These are phyloP conservation scores for Hyphopichia khmerensis DNA, from an alignment of 1,139 yeast species.

Conservation along the genomic window DNA sequence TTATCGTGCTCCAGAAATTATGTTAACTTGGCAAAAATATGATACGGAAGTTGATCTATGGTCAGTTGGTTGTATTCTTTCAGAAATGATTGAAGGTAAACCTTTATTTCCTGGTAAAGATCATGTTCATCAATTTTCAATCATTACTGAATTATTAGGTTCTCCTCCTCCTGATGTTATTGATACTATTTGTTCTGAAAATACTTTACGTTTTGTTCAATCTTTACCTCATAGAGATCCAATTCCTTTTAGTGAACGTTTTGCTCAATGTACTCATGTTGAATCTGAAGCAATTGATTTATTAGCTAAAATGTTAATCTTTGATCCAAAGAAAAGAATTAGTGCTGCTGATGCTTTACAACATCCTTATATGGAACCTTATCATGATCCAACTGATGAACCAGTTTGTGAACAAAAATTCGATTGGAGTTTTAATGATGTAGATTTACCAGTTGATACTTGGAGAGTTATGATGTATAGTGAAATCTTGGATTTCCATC, in stretches of 20 bases:
- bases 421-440: constrained; percentile 98
- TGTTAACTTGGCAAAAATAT: constrained; percentile 99
- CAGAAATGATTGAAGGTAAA: constrained; percentile 99
- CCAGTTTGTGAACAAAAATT: constrained; percentile 91
- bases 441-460: constrained; percentile 94
- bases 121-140: constrained; percentile 96
- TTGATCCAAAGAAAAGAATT: constrained; percentile 91
- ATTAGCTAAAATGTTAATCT: constrained; percentile 84
- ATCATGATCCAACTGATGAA: constrained; percentile 97
- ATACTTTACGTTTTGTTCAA: constrained; percentile 90
- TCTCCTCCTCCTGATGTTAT: constrained; percentile 96
- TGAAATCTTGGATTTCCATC: constrained; percentile 93
- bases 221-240: constrained; percentile 93
- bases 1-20: constrained; percentile 97
- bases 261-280: constrained; percentile 63
- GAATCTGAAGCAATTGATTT: constrained; percentile 93
- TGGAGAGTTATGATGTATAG: constrained; percentile 99
- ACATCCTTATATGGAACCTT: constrained; percentile 94
- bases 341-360: constrained; percentile 88
- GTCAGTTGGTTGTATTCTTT: constrained; percentile 99
- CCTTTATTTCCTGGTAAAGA: constrained; percentile 98
- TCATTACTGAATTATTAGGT: constrained; percentile 92
- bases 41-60: constrained; percentile 98
- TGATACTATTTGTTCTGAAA: constrained; percentile 93
- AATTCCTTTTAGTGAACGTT: constrained; percentile 79